phyloP scores from a whole-genome alignment of 2,329 filamentous ascomycete genomes.

The Claviceps pusilla region DNA sequence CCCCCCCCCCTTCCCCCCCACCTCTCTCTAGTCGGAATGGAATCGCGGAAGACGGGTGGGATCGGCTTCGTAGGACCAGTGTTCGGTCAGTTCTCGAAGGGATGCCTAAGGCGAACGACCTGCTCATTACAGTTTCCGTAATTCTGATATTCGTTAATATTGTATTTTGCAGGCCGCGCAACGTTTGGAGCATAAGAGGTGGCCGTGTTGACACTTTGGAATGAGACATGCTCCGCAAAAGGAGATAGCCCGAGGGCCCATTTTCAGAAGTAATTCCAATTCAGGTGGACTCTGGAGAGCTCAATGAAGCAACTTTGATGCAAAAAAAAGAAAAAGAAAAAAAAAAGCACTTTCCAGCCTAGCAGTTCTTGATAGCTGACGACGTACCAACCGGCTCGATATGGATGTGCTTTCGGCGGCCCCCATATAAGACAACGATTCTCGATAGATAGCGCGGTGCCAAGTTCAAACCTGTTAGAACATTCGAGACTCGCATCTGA shows the following conservation, averaged over 20 bases:
- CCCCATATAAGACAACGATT: background rate
- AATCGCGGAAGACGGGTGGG: background rate
- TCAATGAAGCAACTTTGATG: background rate
- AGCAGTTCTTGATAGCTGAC: background rate
- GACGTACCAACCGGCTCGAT: background rate
- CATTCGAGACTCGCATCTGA: background rate
- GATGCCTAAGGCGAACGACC: background rate
- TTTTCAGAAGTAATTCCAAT: too few relatives aligned
- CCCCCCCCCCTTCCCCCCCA: background rate
- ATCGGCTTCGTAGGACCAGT: background rate
- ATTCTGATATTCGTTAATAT: background rate
- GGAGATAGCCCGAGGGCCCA: background rate
- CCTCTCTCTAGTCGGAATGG: background rate
- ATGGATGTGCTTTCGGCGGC: background rate
- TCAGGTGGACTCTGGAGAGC: background rate
- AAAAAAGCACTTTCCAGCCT: background rate
- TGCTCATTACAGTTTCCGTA: background rate
- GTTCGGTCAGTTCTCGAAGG: background rate
- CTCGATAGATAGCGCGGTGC: background rate
- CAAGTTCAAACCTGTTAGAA: background rate
- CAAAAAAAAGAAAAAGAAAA: background rate
- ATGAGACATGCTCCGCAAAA: background rate
- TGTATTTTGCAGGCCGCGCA: background rate
- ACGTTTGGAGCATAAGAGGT: background rate
- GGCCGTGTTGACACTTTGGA: background rate